Evolutionary conservation across 345 rosid genomes (phyloP).

Genomic region (Gossypium ekmanianum): DNA sequence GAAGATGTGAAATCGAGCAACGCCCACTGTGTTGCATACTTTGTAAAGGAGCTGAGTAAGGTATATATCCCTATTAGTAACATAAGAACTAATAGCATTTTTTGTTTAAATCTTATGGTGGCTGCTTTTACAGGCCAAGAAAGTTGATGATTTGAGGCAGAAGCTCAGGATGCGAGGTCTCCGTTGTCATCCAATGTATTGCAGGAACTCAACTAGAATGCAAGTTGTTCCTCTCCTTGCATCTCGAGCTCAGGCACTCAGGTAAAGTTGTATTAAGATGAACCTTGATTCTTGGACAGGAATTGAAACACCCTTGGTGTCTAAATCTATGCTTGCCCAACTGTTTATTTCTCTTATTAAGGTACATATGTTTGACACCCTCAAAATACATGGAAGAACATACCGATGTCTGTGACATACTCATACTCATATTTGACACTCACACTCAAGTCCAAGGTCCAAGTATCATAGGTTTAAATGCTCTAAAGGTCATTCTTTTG

Average conservation of each 20-base stretch:
- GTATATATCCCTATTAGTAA: conserved; percentile 27
- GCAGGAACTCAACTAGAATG: conserved; percentile 73
- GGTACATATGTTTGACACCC: not conserved
- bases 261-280: conserved; percentile 34
- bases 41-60: conserved; percentile 58
- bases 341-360: not conserved
- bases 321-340: not conserved
- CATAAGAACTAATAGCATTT: not conserved
- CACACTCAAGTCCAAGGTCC: not conserved
- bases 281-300: not conserved
- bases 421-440: not conserved
- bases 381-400: not conserved
- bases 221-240: conserved; percentile 89
- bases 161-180: conserved; percentile 92
- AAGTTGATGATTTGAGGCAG: conserved; percentile 83
- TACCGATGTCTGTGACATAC: not conserved
- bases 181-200: conserved; percentile 95
- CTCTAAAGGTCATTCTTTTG: not conserved
- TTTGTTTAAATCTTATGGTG: conserved; percentile 11
- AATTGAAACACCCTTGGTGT: not conserved
- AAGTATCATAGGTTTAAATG: not conserved
- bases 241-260: conserved; percentile 90
- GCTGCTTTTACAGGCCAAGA: conserved; percentile 53
- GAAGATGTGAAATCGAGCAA: conserved; percentile 64
- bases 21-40: conserved; percentile 68